Evolutionary conservation across 2,329 filamentous ascomycete genomes (phyloP), one percentile per base, ranked within the genome.

Genomic region (Fusarium palustre): DNA sequence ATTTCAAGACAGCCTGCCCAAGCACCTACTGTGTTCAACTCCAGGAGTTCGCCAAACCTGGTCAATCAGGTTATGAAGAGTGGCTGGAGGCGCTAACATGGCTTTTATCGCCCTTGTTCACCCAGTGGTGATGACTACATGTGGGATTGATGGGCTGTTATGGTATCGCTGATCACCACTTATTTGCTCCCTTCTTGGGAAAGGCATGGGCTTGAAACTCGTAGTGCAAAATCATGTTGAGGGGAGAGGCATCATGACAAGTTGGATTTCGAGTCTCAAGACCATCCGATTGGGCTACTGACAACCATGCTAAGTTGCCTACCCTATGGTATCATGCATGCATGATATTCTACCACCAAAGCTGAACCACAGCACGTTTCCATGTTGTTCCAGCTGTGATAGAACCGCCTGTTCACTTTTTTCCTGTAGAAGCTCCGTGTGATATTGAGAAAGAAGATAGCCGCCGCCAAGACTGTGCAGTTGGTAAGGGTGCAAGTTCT

Each of bases 181-280:
- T 43, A 25, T 11, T 33, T 34, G 20, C 36, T 25, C 24, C 31
- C 36, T 47, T 24, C 43, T 41, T 65, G n/a, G 38, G 31, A 15
- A 59, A 22, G 58, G 59, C 42, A 43, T 59, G 64, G 45, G 38
- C 58, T 54, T 60, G 53, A 59, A 54, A 36, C 43, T 55, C 30
- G 36, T 11, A 12, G 48, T 41, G 15, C 9, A 38, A 39, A 54
- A 52, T 65, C 59, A 49, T 47, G 47, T 58, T 41, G 56, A 56
- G 36, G 58, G 43, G 33, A 46, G 36, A 24, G 47, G 31, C 54
- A 49, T 66, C 33, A 42, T 65, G 59, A 28, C 28, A 46, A 52
- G 43, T 33, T 65, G n/a, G 41, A 54, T 24, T 49, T 42, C 20
- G 25, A 33, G 41, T 42, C 20, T 42, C 52, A 36, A 30, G 18